Percentiles rank a stretch among this genome's conserved stretches.
phyloP scores from a whole-genome alignment of 768 basidiomycete genomes.

The Lentinus tigrinus region DNA sequence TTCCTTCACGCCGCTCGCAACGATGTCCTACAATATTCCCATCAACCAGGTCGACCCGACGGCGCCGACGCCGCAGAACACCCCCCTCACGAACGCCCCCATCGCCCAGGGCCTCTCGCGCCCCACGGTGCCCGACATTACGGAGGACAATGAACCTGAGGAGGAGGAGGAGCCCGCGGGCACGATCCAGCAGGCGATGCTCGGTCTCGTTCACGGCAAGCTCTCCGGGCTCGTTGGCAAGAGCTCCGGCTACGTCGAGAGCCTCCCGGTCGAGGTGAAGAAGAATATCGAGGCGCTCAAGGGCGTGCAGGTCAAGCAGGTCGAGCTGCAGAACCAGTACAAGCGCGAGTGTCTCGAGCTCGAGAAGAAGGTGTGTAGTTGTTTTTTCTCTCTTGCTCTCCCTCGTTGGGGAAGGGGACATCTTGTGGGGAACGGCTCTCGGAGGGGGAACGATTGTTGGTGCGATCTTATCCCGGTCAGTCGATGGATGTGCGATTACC shows the following conservation, averaged over 20 bases:
- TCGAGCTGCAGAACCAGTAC: constrained; percentile 88
- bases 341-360: constrained; percentile 93
- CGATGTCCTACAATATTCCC: constrained; percentile 70
- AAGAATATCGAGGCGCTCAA: constrained; percentile 88
- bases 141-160: constrained; percentile 75
- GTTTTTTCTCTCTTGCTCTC: constrained; percentile 19
- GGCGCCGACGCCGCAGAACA: constrained; percentile 95
- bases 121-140: constrained; percentile 86
- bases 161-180: constrained; percentile 48
- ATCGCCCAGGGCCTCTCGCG: constrained; percentile 78
- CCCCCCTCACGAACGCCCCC: constrained; percentile 80
- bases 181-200: constrained; percentile 61
- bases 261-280: constrained; percentile 77
- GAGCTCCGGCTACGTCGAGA: constrained; percentile 94
- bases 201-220: constrained; percentile 85
- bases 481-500: too few relatives aligned
- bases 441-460: background rate
- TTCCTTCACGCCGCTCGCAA: constrained; percentile 12
- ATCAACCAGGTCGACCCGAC: constrained; percentile 60
- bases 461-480: background rate
- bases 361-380: constrained; percentile 81
- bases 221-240: constrained; percentile 84
- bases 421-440: background rate
- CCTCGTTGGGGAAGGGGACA: background rate
- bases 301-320: constrained; percentile 90